A percentile compares a stretch with the other conserved stretches of the same genome.
Evolutionary conservation across 2,329 filamentous ascomycete species (phyloP).

Genomic region (Scleromitrula shiraiana): DNA sequence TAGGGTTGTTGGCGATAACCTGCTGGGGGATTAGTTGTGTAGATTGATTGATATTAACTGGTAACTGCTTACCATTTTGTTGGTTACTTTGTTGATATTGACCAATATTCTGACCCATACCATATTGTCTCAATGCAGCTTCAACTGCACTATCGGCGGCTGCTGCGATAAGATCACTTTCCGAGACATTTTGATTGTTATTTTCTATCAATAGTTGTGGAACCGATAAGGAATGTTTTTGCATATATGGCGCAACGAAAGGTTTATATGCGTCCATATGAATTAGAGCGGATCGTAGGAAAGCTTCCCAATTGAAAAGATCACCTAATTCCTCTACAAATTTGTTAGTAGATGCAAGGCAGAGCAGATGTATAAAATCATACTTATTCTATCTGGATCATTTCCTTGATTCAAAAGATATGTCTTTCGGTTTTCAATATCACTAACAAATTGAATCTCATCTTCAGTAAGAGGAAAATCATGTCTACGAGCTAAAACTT

Average conservation of each 20-base stretch:
- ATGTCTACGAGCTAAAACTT: slow-evolving; percentile 45
- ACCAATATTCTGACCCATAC: slow-evolving; percentile 7
- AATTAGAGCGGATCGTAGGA: slow-evolving; percentile 48
- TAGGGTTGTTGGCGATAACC: slow-evolving; percentile 13
- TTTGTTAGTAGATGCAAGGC: background rate
- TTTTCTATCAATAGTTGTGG: slow-evolving; percentile 11
- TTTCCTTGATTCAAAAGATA: slow-evolving; percentile 48
- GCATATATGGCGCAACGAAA: slow-evolving; percentile 39
- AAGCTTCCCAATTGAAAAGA: slow-evolving; percentile 53
- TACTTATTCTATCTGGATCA: slow-evolving; percentile 33
- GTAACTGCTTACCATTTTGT: slow-evolving; percentile 9
- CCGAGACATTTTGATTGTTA: slow-evolving; percentile 1
- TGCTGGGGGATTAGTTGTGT: background rate
- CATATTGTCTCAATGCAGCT: slow-evolving; percentile 1
- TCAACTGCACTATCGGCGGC: slow-evolving; percentile 10
- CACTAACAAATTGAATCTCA: slow-evolving; percentile 51
- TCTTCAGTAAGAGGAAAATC: slow-evolving; percentile 47
- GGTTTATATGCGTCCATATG: slow-evolving; percentile 52
- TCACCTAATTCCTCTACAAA: slow-evolving; percentile 2
- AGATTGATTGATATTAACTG: too few relatives aligned
- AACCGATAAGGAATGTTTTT: slow-evolving; percentile 24
- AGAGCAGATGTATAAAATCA: slow-evolving; percentile 24
- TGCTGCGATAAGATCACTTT: slow-evolving; percentile 15
- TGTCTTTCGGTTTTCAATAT: slow-evolving; percentile 44
- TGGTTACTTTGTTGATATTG: slow-evolving; percentile 6